Conservation (phyloP, 441 rosid species). For the Syzygium malaccense region DNA sequence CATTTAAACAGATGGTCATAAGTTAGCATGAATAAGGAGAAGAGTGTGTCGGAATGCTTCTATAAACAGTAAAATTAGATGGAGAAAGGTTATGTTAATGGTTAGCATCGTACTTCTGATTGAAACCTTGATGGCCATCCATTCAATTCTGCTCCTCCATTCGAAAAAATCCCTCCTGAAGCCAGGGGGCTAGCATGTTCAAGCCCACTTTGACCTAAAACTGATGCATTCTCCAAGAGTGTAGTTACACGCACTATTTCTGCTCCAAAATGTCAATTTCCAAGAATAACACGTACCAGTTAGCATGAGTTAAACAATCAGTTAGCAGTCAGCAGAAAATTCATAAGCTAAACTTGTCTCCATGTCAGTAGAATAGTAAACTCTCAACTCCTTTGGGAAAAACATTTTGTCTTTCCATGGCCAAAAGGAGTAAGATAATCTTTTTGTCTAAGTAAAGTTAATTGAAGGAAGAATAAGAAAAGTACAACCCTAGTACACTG, state of each 20-base stretch:
- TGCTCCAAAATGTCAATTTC: conserved; percentile 99
- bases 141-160: conserved; percentile 92
- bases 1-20: conserved; percentile 42
- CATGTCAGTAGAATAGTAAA: conserved; percentile 45
- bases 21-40: conserved; percentile 43
- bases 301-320: conserved; percentile 78
- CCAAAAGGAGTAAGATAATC: not conserved
- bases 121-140: conserved; percentile 96
- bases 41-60: conserved; percentile 50
- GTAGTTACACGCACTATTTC: conserved; percentile 99
- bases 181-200: conserved; percentile 97
- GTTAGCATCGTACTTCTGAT: conserved; percentile 99
- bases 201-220: conserved; percentile 98
- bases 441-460: not conserved
- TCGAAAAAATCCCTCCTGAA: conserved; percentile 93
- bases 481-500: not conserved
- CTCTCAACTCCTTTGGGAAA: conserved; percentile 16
- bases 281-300: conserved; percentile 96
- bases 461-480: not conserved
- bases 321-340: conserved; percentile 74
- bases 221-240: conserved; percentile 98
- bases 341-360: conserved; percentile 57
- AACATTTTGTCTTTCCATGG: not conserved
- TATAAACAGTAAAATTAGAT: conserved; percentile 55
- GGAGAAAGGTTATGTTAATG: conserved; percentile 91